Evolutionary conservation across 495 filamentous ascomycete genomes (phyloP), one percentile per base, ranked within the genome.

Genomic region (Viridothelium virens): DNA sequence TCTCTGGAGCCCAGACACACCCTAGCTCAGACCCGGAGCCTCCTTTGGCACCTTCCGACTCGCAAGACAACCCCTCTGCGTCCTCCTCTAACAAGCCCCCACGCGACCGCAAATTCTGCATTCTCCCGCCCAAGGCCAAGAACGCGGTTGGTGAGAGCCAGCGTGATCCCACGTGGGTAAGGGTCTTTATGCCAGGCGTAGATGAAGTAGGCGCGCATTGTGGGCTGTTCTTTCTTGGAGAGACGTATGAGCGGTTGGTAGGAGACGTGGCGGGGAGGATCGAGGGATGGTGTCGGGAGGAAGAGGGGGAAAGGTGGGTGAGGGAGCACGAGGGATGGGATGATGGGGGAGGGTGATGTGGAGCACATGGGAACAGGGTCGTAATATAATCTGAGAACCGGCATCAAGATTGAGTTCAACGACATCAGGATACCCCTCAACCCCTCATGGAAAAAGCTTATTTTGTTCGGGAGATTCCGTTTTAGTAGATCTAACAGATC

Each of bases 181-280:
- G 86, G 41, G 80, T 96, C 0, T 86, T 83, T 71, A 93, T 96
- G 88, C 82, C 86, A 38, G 85, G 86, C 44, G 87, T 93, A 61
- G 91, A 96, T 71, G 89, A 96, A 71, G 89, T 96, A 3, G 85
- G 82, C 7, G 92, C 92, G 2, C 92, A 96, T 74, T 91, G 89
- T 63, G 87, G 89, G 2, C 77, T 96, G 65, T 96, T 96, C 74
- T 85, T 91, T 48, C 77, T 84, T 0, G 78, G 81, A 33, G 72
- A 77, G 65, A 76, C 90, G 48, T 95, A 96, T 73, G 89, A 93
- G 71, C 74, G 75, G 69, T 77, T 96, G 11, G 87, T 95, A 46
- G 87, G 85, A 1, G 90, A 93, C 75, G 87, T 91, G 0, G 87
- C 84, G 14, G 79, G 78, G 18, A 79, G 85, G 67, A 83, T 96